Base-by-base conservation (phyloP, 345 rosid species). In the Rhizophora mangle region DNA sequence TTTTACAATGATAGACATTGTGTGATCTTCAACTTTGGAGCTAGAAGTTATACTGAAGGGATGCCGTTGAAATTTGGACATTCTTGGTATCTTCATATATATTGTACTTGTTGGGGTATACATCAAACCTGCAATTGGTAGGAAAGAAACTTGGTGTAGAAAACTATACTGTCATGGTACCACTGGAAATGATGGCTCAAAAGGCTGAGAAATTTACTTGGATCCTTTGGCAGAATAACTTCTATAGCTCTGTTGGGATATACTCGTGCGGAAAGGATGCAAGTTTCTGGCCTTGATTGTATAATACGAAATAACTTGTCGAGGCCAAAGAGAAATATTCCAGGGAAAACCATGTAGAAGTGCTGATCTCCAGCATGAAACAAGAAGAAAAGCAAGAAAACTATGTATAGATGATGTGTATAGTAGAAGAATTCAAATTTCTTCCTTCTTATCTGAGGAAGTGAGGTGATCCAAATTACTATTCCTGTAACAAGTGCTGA, bases 301-400 rank as follows among this genome's bases (percentile, higher is more conserved):
- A 87, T 70, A 55, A 86, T 82, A 49, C 95, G 76, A 51, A 90
- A 87, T 37, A 84, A 74, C 79, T 88, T 92, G 77, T 92, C 98
- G 6, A 92, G 80, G 61, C 86, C 86, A 54, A 87, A 92, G 68
- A 90, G 88, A 70, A 92, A 92, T 63, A 92, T 72, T 19, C 96
- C 96, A 46, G 90, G 82, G 64, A 93, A 80, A 47, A 90, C 82
- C 71, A 71, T 68, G 53, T 90, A 93, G 76, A 90, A 87, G 78
- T 93, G 98, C 36, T 96, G 79, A 75, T 93, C 96, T 62, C 96
- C 98, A 16, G 78, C 88, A 82, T 93, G 98, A 73, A 93, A 83
- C 86, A 93, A 68, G 88, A 85, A 93, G 71, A 86, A 78, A 46
- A 86, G 70, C 55, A 93, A 74, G 82, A 93, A 93, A 52, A 86